Evolutionary conservation across 192 early-diverging fungal species (phyloP).

Genomic region (Chytriomyces hyalinus): DNA sequence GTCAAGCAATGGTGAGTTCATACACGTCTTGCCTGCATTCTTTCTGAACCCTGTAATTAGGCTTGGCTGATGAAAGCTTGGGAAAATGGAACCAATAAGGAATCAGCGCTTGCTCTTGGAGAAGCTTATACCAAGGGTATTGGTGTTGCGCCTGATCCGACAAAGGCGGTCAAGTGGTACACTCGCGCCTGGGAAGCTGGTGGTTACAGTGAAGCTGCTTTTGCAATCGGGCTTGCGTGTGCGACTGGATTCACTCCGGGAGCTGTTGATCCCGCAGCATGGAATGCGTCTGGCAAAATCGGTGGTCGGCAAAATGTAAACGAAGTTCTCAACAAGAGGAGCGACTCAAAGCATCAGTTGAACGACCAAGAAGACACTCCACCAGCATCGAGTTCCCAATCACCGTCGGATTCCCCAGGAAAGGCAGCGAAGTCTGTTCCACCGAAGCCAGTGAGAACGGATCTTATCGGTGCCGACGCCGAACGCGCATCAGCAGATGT

Average conservation of each 20-base stretch:
- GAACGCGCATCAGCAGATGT: background rate
- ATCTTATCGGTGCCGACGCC: constrained; percentile 15
- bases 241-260: constrained; percentile 42
- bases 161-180: constrained; percentile 44
- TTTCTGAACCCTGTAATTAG: background rate
- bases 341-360: background rate
- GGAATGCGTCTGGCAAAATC: constrained; percentile 2
- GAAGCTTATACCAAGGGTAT: constrained; percentile 37
- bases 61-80: constrained; percentile 42
- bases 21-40: background rate
- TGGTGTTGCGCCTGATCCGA: constrained; percentile 36
- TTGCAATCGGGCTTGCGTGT: constrained; percentile 34
- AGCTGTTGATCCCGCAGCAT: constrained; percentile 32
- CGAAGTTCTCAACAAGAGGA: constrained; percentile 27
- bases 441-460: constrained; percentile 4
- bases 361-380: background rate
- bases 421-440: background rate
- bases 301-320: constrained; percentile 23
- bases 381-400: background rate
- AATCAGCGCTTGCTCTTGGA: constrained; percentile 40
- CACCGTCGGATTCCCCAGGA: constrained; percentile 10
- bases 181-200: constrained; percentile 39
- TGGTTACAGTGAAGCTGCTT: constrained; percentile 38
- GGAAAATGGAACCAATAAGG: constrained; percentile 35
- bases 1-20: constrained; percentile 27